Base-by-base conservation (phyloP, 148 eudicot species). In the Simmondsia chinensis region DNA sequence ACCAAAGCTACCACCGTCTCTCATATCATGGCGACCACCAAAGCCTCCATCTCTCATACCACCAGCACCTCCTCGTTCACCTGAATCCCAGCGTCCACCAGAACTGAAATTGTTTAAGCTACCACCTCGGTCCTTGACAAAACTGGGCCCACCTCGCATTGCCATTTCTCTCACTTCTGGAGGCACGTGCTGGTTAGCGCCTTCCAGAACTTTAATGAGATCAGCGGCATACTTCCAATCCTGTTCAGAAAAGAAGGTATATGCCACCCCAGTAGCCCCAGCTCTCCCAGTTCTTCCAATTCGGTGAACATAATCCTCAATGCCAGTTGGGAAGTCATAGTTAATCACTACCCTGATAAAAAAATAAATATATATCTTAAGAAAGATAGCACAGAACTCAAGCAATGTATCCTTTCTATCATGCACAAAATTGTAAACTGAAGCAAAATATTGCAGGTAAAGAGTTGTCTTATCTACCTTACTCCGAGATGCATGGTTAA, bases 281-380 rank as follows among this genome's bases (percentile, higher is more conserved):
- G 97, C 97, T 59, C 97, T 81, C 52, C 97, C 97, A 34, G 97
- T 91, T 64, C 97, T 77, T 41, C 97, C 97, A 26, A 91, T 91
- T 43, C 97, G 84, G 59, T 91, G 97, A 32, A 91, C 97, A 64
- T 91, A 91, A 57, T 91, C 97, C 60, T 91, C 97, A 41, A 91
- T 51, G n/a, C 97, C 95, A 53, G 77, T 85, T 25, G 97, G 97
- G 23, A 91, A 91, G 59, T 91, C 97, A 58, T 73, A 91, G 55
- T 91, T 91, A 70, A 91, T 72, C 27, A 91, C 97, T 39, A 85
- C 88, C 77, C 97, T 91, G 77, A 20, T 52, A 38, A 1, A 20
- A 14, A 25, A 35, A 20, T 43, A 47, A 36, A 34, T 6, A 40
- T 23, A 3, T 9, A 20, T 15, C 24, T 33, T 34, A 33, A 50